A percentile compares a stretch with the other conserved stretches of the same genome.
Conservation (phyloP, 352 stramenopile genomes). For the Globisporangium ultimum region DNA sequence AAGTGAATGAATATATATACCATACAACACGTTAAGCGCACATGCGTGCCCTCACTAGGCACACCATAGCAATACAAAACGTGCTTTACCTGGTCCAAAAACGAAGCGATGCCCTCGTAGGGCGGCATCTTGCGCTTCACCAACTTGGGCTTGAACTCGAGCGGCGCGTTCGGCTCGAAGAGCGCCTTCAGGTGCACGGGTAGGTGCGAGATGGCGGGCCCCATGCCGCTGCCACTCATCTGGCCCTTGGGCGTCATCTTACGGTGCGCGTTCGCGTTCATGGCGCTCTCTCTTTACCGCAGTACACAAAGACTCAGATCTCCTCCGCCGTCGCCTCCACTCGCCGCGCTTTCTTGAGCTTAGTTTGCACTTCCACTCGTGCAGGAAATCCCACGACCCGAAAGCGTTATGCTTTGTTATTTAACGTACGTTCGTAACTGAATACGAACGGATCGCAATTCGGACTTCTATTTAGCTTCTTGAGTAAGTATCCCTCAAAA, state of each 20-base stretch:
- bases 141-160: slow-evolving; percentile 66
- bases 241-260: slow-evolving; percentile 89
- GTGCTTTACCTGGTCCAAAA: slow-evolving; percentile 25
- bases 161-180: slow-evolving; percentile 75
- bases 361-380: too few relatives aligned
- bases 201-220: slow-evolving; percentile 77
- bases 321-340: too few relatives aligned
- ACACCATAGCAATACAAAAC: neutral
- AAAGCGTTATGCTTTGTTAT: too few relatives aligned
- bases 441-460: too few relatives aligned
- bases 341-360: too few relatives aligned
- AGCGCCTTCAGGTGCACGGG: slow-evolving; percentile 75
- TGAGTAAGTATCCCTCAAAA: too few relatives aligned
- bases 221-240: slow-evolving; percentile 87
- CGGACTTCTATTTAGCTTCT: too few relatives aligned
- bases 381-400: too few relatives aligned
- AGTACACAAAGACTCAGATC: neutral
- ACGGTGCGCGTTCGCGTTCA: slow-evolving; percentile 63
- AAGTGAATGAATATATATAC: neutral
- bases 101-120: slow-evolving; percentile 54
- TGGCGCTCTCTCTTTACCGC: neutral
- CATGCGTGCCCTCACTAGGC: neutral
- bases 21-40: neutral
- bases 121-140: slow-evolving; percentile 87
- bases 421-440: too few relatives aligned